Evolutionary conservation across 1,284 basidiomycete species (phyloP).

Genomic region (Thecaphora thlaspeos): DNA sequence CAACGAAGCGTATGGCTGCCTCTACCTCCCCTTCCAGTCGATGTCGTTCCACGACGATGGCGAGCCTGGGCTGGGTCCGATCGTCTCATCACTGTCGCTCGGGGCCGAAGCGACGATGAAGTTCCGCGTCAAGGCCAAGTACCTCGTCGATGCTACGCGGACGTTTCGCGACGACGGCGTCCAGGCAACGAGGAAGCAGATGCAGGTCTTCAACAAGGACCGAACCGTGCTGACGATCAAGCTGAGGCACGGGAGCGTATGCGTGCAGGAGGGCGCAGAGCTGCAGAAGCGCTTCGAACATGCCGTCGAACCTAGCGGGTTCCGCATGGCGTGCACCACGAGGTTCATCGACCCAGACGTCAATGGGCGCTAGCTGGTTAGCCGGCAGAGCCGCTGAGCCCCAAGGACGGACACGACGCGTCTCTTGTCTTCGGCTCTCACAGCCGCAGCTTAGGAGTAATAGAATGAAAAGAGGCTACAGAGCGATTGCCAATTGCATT

Average conservation of each 20-base stretch:
- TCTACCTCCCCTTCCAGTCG: conserved; percentile 29
- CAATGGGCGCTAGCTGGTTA: neutral
- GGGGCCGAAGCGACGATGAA: conserved; percentile 33
- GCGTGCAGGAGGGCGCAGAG: conserved; percentile 25
- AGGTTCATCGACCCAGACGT: conserved; percentile 12
- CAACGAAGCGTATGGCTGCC: conserved; percentile 44
- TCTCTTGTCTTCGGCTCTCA: too few relatives aligned
- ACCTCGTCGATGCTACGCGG: neutral
- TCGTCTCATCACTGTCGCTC: conserved; percentile 36
- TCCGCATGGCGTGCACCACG: conserved; percentile 26
- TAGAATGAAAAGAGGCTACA: too few relatives aligned
- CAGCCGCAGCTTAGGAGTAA: too few relatives aligned
- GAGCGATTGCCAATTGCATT: too few relatives aligned
- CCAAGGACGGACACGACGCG: too few relatives aligned
- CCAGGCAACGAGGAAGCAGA: neutral
- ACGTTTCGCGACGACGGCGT: neutral
- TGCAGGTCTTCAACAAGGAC: neutral
- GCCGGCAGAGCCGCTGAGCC: too few relatives aligned
- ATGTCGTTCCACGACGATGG: conserved; percentile 47
- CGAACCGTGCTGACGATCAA: conserved; percentile 14
- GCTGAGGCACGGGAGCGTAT: conserved; percentile 20
- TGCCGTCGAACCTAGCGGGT: conserved; percentile 16
- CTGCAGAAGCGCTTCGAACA: conserved; percentile 26
- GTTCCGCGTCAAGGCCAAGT: conserved; percentile 31
- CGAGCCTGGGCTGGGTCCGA: conserved; percentile 33